A percentile compares a stretch with the other conserved stretches of the same genome.
phyloP scores from a whole-genome alignment of 371 early-diverging fungal species.

The Mucor plumbeus region DNA sequence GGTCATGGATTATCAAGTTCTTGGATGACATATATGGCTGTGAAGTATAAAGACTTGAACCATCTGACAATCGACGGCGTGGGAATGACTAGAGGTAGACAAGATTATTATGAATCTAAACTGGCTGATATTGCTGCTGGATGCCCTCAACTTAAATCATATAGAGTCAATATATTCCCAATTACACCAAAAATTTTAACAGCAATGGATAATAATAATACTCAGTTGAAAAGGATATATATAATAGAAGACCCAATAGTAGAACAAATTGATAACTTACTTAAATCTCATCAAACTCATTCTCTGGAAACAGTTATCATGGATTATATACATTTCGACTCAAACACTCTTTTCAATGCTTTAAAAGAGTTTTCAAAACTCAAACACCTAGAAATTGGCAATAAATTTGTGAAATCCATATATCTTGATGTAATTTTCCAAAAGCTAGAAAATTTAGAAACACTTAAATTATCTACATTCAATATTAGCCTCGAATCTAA shows the following conservation, averaged over 20 bases:
- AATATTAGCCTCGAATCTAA: background rate
- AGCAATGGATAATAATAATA: background rate
- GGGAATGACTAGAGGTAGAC: background rate
- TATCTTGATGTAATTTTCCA: background rate
- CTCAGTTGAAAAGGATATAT: background rate
- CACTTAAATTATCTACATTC: background rate
- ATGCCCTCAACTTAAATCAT: background rate
- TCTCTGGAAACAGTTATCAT: background rate
- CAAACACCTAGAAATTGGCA: background rate
- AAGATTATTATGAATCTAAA: background rate
- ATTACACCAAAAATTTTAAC: background rate
- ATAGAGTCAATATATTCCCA: background rate
- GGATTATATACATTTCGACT: background rate
- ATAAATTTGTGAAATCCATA: background rate
- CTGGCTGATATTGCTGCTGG: background rate
- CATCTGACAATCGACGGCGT: background rate
- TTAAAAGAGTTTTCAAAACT: background rate
- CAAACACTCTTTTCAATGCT: background rate
- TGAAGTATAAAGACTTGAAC: background rate
- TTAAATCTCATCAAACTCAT: background rate
- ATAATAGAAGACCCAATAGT: background rate
- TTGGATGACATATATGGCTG: conserved; percentile 10
- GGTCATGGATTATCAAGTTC: background rate
- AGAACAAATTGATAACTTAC: background rate
- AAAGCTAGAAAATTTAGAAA: background rate